Percentiles rank a stretch among this genome's conserved stretches.
Conservation (phyloP, 129 eudicot genomes). For the Heracleum sosnowskyi region DNA sequence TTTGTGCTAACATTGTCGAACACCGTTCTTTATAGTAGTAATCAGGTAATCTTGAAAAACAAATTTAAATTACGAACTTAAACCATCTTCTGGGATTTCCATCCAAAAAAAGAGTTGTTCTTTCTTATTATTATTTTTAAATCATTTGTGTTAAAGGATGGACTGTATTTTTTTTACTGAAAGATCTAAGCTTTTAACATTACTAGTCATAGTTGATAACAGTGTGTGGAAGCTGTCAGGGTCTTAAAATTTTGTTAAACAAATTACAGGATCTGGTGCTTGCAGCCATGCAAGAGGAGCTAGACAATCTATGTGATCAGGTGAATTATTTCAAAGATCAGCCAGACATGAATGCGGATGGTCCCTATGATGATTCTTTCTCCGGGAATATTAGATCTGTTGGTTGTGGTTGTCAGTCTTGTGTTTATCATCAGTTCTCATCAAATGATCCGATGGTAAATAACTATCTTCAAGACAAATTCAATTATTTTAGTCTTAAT, state of each 20-base stretch:
- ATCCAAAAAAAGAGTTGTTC: too few species aligned
- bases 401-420: slow-evolving; percentile 35
- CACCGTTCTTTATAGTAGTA: not conserved
- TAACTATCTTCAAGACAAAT: not conserved
- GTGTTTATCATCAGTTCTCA: slow-evolving; percentile 30
- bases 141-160: too few species aligned
- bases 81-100: too few species aligned
- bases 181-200: not conserved
- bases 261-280: slow-evolving; percentile 72
- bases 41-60: too few species aligned
- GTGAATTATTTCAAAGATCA: slow-evolving; percentile 58
- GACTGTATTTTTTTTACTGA: not conserved
- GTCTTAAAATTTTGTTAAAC: not conserved
- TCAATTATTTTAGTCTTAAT: not conserved
- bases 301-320: slow-evolving; percentile 69
- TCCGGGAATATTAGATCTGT: slow-evolving; percentile 11
- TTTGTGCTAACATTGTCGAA: not conserved
- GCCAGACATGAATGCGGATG: slow-evolving; percentile 26
- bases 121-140: not conserved
- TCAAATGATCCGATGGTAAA: slow-evolving; percentile 30
- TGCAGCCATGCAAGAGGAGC: slow-evolving; percentile 72
- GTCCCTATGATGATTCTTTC: not conserved
- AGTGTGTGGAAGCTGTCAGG: not conserved
- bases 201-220: not conserved
- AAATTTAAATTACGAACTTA: too few species aligned